Evolutionary conservation across 257 asterid species (phyloP).

Genomic region (Euphrasia confusa): DNA sequence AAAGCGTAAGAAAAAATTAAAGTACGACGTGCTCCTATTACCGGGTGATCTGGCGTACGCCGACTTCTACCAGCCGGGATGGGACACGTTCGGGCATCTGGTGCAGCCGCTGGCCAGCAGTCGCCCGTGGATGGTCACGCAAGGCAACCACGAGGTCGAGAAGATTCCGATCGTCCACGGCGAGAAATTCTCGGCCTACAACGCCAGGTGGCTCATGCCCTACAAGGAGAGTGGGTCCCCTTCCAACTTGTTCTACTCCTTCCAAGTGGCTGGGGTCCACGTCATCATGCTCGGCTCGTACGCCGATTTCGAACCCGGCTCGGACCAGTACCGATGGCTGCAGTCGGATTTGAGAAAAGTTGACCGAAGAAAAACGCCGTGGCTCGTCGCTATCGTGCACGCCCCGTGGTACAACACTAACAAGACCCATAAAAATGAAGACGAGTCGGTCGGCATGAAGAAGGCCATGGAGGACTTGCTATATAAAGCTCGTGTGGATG

Average conservation of each 20-base stretch:
- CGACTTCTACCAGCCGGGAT: constrained; percentile 34
- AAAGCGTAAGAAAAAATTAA: too few species aligned
- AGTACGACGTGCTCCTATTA: constrained; percentile 50
- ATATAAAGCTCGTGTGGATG: constrained; percentile 54
- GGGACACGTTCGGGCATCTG: constrained; percentile 78
- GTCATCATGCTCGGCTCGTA: constrained; percentile 77
- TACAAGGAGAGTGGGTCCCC: constrained; percentile 51
- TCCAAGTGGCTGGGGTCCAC: constrained; percentile 58
- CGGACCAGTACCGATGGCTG: constrained; percentile 72
- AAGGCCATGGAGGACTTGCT: constrained; percentile 62
- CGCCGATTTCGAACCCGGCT: constrained; percentile 46
- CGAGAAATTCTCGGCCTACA: constrained; percentile 62
- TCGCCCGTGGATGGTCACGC: constrained; percentile 92
- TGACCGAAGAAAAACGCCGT: constrained; percentile 54
- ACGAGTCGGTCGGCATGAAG: constrained; percentile 45
- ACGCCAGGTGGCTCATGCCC: constrained; percentile 78
- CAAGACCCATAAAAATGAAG: neutral
- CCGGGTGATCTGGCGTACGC: constrained; percentile 87
- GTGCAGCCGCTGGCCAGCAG: constrained; percentile 61
- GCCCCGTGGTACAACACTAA: constrained; percentile 83
- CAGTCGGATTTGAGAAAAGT: constrained; percentile 44
- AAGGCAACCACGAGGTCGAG: constrained; percentile 85
- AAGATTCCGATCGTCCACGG: constrained; percentile 52
- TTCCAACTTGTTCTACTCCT: constrained; percentile 70
- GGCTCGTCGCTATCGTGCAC: constrained; percentile 60